Evolutionary conservation across 495 filamentous ascomycete species (phyloP).

Genomic region (Alectoria sarmentosa): DNA sequence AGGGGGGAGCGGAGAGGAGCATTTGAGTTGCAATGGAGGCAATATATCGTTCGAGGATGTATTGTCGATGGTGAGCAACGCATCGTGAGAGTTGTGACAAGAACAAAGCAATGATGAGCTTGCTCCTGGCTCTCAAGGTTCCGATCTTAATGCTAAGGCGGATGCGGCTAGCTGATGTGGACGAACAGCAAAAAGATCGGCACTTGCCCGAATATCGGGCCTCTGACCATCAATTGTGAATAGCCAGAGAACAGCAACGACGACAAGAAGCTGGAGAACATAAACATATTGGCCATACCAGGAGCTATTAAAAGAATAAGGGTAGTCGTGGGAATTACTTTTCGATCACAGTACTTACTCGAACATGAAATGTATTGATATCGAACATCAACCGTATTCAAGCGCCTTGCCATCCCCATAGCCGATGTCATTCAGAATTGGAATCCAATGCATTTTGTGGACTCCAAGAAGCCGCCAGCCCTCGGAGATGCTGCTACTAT

Average conservation of each 20-base stretch:
- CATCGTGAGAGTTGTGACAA: background rate
- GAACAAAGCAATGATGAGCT: background rate
- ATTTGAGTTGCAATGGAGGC: background rate
- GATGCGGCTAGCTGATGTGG: background rate
- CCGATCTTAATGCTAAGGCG: background rate
- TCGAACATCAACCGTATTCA: no score
- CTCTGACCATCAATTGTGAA: background rate
- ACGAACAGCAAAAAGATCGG: no score
- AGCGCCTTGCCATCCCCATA: no score
- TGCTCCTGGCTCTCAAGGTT: background rate
- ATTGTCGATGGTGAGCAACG: background rate
- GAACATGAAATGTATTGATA: no score
- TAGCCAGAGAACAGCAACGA: background rate
- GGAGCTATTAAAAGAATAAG: no score
- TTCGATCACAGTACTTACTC: no score
- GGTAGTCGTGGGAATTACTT: no score
- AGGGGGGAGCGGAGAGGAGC: background rate
- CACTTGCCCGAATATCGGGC: no score
- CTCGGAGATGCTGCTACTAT: no score
- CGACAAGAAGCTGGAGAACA: background rate
- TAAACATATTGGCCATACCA: background rate
- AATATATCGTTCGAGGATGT: background rate
- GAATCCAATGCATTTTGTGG: no score
- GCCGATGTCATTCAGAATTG: no score
- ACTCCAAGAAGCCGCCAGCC: no score